phyloP scores from a whole-genome alignment of 2,329 filamentous ascomycete genomes.

The Fusarium caatingaense region DNA sequence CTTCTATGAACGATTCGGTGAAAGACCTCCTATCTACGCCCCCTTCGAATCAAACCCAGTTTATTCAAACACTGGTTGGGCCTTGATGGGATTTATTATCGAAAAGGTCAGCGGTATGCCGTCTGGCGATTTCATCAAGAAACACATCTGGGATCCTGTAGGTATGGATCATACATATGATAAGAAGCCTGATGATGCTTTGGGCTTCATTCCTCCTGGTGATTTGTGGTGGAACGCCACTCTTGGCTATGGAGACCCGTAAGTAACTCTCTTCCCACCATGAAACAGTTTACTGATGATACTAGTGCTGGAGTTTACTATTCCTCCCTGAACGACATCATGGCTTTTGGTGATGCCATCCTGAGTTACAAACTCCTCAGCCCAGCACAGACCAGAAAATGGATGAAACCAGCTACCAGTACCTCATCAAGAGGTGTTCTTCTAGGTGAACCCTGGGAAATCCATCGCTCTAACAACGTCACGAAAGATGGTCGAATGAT shows the following conservation, averaged over 20 bases:
- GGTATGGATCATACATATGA: constrained; percentile 11
- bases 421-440: constrained; percentile 16
- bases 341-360: constrained; percentile 10
- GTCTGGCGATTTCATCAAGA: constrained; percentile 17
- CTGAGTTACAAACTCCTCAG: background rate
- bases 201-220: constrained; percentile 5
- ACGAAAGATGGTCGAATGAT: constrained; percentile 25
- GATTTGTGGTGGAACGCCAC: constrained; percentile 29
- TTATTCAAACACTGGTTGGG: constrained; percentile 12
- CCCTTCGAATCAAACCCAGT: background rate
- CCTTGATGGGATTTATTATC: constrained; percentile 9
- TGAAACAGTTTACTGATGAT: accelerated
- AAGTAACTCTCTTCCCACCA: background rate
- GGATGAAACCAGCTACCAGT: constrained; percentile 9
- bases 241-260: constrained; percentile 20
- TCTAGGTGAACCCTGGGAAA: constrained; percentile 7
- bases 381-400: constrained; percentile 2
- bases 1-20: constrained; percentile 15
- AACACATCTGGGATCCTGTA: constrained; percentile 4
- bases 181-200: background rate
- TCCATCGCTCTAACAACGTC: constrained; percentile 16
- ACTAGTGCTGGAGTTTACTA: constrained; percentile 16
- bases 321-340: constrained; percentile 9
- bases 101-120: constrained; percentile 20
- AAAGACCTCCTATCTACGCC: constrained; percentile 13